A percentile compares a stretch with the other conserved stretches of the same genome.
Conservation (phyloP, 1,284 basidiomycete genomes). For the Apiotrichum sp. region DNA sequence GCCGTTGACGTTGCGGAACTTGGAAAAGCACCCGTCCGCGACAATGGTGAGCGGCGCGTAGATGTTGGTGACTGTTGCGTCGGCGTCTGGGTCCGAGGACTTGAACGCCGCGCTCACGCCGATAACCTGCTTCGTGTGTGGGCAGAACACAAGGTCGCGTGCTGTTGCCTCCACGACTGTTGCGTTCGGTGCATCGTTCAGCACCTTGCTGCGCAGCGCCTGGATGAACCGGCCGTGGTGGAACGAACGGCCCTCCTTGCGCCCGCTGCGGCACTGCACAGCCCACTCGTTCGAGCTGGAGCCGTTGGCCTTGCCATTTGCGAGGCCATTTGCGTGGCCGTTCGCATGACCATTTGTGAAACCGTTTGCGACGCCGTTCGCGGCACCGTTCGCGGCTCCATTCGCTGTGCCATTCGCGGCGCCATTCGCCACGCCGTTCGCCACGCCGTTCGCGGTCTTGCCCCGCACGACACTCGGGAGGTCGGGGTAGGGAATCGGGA, state of each 20-base stretch:
- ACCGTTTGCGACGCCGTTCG: too few relatives aligned
- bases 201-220: constrained; percentile 65
- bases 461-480: constrained; percentile 19
- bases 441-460: not conserved
- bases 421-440: constrained; percentile 12
- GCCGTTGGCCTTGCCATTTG: not conserved
- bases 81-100: not conserved
- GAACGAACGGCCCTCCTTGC: constrained; percentile 65
- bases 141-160: constrained; percentile 62
- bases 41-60: constrained; percentile 76
- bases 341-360: too few relatives aligned
- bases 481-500: constrained; percentile 81
- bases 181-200: constrained; percentile 48
- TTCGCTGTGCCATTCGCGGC: constrained; percentile 1
- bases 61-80: constrained; percentile 34
- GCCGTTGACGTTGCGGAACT: constrained; percentile 55
- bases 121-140: constrained; percentile 55
- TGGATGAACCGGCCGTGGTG: constrained; percentile 93
- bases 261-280: constrained; percentile 25
- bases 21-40: constrained; percentile 92
- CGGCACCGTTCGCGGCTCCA: not conserved
- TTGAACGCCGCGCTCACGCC: constrained; percentile 58
- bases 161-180: constrained; percentile 78
- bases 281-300: not conserved
- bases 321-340: too few relatives aligned